A percentile compares a stretch with the other conserved stretches of the same genome.
Conservation (phyloP, 2,329 filamentous ascomycete genomes). For the Monosporascus sp. region DNA sequence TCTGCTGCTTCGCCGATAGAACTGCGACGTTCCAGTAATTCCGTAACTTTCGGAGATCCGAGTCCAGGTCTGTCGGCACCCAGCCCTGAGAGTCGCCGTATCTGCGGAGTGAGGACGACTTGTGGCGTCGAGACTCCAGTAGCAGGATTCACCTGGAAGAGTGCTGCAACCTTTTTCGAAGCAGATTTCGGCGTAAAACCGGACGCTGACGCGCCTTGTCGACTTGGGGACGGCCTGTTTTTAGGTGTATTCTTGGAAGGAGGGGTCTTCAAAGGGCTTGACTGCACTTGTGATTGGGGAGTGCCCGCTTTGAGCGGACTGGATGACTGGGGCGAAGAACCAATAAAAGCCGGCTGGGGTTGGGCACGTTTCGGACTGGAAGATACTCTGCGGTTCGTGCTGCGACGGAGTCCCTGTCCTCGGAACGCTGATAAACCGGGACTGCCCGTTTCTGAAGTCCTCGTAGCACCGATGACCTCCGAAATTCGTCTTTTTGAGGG, state of each 20-base stretch:
- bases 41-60: slow-evolving; percentile 69
- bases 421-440: slow-evolving; percentile 50
- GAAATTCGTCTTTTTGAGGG: slow-evolving; percentile 29
- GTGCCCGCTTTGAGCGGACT: slow-evolving; percentile 31
- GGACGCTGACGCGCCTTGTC: slow-evolving; percentile 21
- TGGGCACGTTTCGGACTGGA: slow-evolving; percentile 32
- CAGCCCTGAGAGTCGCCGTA: slow-evolving; percentile 58
- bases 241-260: slow-evolving; percentile 39
- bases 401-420: slow-evolving; percentile 44
- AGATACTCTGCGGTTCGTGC: slow-evolving; percentile 34
- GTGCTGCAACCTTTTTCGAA: slow-evolving; percentile 23
- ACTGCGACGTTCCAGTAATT: slow-evolving; percentile 62
- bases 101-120: slow-evolving; percentile 57
- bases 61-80: slow-evolving; percentile 66
- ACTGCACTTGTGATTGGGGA: slow-evolving; percentile 36
- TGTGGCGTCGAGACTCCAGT: slow-evolving; percentile 57
- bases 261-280: slow-evolving; percentile 45
- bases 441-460: slow-evolving; percentile 45
- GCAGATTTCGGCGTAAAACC: slow-evolving; percentile 18
- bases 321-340: slow-evolving; percentile 11
- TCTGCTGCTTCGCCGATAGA: slow-evolving; percentile 65
- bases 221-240: slow-evolving; percentile 43
- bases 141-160: slow-evolving; percentile 26
- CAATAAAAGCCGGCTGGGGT: slow-evolving; percentile 23
- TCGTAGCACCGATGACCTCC: slow-evolving; percentile 26